Base-by-base conservation (phyloP, 345 rosid genomes). In the Salix brachista region DNA sequence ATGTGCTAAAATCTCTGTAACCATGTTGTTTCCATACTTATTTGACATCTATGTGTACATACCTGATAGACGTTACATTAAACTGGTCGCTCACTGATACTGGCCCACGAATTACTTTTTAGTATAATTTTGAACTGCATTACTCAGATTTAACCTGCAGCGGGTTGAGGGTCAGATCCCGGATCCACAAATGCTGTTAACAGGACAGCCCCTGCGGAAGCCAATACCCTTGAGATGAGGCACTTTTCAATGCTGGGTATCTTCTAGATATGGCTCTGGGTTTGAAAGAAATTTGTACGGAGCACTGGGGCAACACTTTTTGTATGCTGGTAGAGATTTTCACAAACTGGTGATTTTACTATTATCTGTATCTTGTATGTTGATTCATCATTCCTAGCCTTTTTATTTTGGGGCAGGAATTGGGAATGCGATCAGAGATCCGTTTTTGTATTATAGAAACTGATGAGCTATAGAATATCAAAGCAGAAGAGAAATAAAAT, bases 11-110 rank as follows among this genome's bases (percentile, higher is more conserved):
- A 67, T 62, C 62, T 77, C 8, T 78, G 80, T 86, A 74, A 81
- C 77, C 65, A 19, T 56, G 79, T 65, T 54, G 77, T 77, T 8
- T 10, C 54, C 81, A n/a, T 69, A 60, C 69, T 60, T 77, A 52
- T 41, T 70, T 74, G 58, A 73, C 72, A 9, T 30, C 3, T 23
- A 39, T 82, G 66, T 87, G 83, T 83, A 82, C 78, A 81, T 83
- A 83, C 82, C 82, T 76, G 67, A 75, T 66, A 76, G 79, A 77
- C 81, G 87, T 80, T 81, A 80, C 82, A 37, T 71, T 78, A 72
- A 80, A 78, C 81, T 44, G 67, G 85, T 60, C 84, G 68, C 76
- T 12, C 39, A n/a, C 75, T 32, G 72, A 50, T 64, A 84, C 78
- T 83, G 90, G 83, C 86, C 36, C 79, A 52, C 3, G 52, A 65